Conservation (phyloP, 176 grass and related monocot species). For the Triticum timopheevii region DNA sequence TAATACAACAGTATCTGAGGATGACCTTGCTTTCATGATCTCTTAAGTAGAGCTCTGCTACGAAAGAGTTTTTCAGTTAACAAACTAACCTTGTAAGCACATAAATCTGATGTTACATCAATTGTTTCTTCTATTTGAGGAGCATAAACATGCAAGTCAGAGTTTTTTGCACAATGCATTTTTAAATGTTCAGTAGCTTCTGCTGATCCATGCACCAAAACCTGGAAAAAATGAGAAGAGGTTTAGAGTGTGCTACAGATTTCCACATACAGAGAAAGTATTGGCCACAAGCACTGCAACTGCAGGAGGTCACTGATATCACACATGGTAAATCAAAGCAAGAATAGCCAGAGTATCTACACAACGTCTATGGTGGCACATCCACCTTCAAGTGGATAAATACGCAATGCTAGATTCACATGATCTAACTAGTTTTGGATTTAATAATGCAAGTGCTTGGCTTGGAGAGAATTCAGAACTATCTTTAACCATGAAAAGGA, state of each 20-base stretch:
- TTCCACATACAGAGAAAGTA: not conserved
- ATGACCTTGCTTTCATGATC: not conserved
- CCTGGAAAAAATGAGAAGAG: conserved; percentile 37
- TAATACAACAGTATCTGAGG: conserved; percentile 4
- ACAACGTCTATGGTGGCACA: not conserved
- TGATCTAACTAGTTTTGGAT: not conserved
- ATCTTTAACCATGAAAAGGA: conserved; percentile 9
- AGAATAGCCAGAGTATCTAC: not conserved
- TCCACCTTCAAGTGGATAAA: conserved; percentile 1
- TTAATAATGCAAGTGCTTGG: conserved; percentile 6
- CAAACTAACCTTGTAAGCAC: conserved; percentile 87
- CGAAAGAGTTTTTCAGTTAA: conserved; percentile 18
- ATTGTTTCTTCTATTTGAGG: conserved; percentile 97
- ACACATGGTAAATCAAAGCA: conserved; percentile 4
- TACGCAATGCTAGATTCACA: conserved; percentile 9
- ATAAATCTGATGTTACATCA: conserved; percentile 98
- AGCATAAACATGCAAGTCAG: conserved; percentile 87
- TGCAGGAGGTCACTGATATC: conserved; percentile 19
- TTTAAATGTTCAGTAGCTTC: conserved; percentile 98
- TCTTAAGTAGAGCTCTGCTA: conserved; percentile 6
- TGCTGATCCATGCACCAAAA: conserved; percentile 93
- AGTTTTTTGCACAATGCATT: conserved; percentile 82
- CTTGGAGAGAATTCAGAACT: conserved; percentile 4
- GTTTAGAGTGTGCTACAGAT: conserved; percentile 18
- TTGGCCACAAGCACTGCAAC: conserved; percentile 18